Conservation (phyloP, 129 eudicot genomes). For the Glebionis coronaria region DNA sequence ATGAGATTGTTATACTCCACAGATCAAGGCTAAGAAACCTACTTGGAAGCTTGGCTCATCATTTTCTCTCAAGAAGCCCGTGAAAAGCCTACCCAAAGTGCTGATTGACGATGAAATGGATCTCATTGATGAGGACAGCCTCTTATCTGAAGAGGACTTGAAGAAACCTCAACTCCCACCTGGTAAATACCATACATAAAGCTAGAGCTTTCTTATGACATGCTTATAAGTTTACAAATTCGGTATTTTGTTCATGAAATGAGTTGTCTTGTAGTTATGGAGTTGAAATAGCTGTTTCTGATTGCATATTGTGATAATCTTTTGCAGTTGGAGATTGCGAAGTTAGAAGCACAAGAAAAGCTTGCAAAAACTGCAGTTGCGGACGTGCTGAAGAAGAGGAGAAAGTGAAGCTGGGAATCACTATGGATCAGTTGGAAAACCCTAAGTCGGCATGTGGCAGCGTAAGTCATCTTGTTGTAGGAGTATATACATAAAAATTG, state of each 20-base stretch:
- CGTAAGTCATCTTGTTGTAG: slow-evolving; percentile 38
- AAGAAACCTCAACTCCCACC: slow-evolving; percentile 81
- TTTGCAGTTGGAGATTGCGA: slow-evolving; percentile 78
- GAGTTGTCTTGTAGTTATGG: background rate
- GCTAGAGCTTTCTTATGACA: no score
- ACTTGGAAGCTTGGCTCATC: slow-evolving; percentile 83
- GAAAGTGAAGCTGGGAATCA: slow-evolving; percentile 67
- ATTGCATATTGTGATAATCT: background rate
- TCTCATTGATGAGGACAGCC: slow-evolving; percentile 94
- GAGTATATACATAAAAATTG: no score
- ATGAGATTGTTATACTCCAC: slow-evolving; percentile 4
- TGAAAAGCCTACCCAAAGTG: slow-evolving; percentile 62
- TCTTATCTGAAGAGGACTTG: slow-evolving; percentile 85
- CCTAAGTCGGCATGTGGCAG: slow-evolving; percentile 88
- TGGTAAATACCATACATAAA: slow-evolving; percentile 33
- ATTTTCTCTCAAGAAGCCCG: slow-evolving; percentile 58
- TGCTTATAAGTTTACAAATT: background rate
- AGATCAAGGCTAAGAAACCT: slow-evolving; percentile 72
- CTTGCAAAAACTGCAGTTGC: slow-evolving; percentile 87
- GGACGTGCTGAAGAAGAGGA: slow-evolving; percentile 90
- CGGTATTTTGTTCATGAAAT: background rate
- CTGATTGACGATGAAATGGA: slow-evolving; percentile 75
- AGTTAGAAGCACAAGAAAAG: slow-evolving; percentile 79
- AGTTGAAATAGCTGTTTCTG: background rate
- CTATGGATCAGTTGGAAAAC: slow-evolving; percentile 69